Conservation (phyloP, 2,329 filamentous ascomycete genomes). For the Claviceps fusiformis region DNA sequence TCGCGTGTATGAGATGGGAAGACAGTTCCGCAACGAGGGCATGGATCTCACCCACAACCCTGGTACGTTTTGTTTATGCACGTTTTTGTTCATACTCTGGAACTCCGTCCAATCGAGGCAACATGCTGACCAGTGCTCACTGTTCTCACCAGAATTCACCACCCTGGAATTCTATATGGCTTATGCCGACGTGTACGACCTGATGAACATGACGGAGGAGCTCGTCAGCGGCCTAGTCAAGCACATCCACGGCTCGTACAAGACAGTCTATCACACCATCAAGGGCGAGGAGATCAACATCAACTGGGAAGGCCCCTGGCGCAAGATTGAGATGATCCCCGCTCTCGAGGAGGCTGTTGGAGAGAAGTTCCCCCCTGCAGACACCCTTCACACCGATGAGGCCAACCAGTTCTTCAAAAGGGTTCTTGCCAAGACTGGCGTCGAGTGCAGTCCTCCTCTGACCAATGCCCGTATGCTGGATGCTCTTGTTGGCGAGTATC, state of each 20-base stretch:
- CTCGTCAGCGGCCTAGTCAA: slow-evolving; percentile 83
- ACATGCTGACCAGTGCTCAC: background rate
- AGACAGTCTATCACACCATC: slow-evolving; percentile 77
- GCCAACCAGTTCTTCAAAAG: slow-evolving; percentile 77
- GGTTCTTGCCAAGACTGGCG: slow-evolving; percentile 75
- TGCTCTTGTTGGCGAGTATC: slow-evolving; percentile 85
- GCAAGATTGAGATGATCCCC: slow-evolving; percentile 81
- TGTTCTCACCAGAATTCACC: slow-evolving; percentile 65
- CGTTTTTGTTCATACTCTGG: no score
- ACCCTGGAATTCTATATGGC: slow-evolving; percentile 96
- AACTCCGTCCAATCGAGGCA: background rate
- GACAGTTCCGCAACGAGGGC: slow-evolving; percentile 90
- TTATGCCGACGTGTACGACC: slow-evolving; percentile 80
- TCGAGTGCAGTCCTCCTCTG: slow-evolving; percentile 79
- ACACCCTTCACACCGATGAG: slow-evolving; percentile 80
- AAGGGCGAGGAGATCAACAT: slow-evolving; percentile 76
- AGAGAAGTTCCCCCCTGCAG: slow-evolving; percentile 84
- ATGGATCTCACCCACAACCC: slow-evolving; percentile 68
- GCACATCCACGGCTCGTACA: slow-evolving; percentile 71
- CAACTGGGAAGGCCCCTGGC: slow-evolving; percentile 95
- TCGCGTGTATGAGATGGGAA: slow-evolving; percentile 89
- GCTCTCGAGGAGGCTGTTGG: slow-evolving; percentile 75
- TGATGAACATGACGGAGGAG: slow-evolving; percentile 73
- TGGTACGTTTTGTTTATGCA: slow-evolving; percentile 10
- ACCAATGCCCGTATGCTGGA: slow-evolving; percentile 96